phyloP scores from a whole-genome alignment of 2,329 filamentous ascomycete genomes.

The Fusarium equiseti region DNA sequence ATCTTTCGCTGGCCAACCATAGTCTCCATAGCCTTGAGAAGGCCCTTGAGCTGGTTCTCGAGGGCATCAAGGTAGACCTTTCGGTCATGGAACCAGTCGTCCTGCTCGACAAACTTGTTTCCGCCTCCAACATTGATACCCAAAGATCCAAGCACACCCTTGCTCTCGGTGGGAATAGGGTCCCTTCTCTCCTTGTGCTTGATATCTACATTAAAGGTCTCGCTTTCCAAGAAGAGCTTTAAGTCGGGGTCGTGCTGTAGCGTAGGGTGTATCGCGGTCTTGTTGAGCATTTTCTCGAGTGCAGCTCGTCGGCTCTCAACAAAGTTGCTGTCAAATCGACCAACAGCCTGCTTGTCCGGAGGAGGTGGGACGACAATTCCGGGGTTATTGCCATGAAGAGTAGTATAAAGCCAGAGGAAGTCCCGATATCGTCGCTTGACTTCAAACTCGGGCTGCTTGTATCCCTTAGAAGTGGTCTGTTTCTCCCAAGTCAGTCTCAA shows the following conservation, averaged over 20 bases:
- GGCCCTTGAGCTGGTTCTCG: constrained; percentile 88
- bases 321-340: constrained; percentile 95
- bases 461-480: constrained; percentile 95
- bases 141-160: constrained; percentile 89
- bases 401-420: constrained; percentile 97
- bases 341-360: constrained; percentile 97
- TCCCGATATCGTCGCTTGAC: constrained; percentile 95
- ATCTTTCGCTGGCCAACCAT: constrained; percentile 94
- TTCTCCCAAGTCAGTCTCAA: constrained; percentile 9
- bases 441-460: constrained; percentile 90
- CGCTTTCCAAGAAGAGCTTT: constrained; percentile 97
- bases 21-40: constrained; percentile 93
- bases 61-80: constrained; percentile 94
- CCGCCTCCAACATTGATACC: constrained; percentile 81
- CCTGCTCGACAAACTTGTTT: constrained; percentile 96
- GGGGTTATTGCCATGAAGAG: constrained; percentile 92
- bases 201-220: constrained; percentile 94
- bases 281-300: constrained; percentile 97
- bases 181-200: constrained; percentile 98
- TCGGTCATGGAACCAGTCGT: constrained; percentile 99
- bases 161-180: constrained; percentile 86
- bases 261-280: constrained; percentile 88
- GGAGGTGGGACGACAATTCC: constrained; percentile 95
- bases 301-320: constrained; percentile 92
- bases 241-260: constrained; percentile 93